Base-by-base conservation (phyloP, 73 alveolate species). In the Durusdinium trenchii region DNA sequence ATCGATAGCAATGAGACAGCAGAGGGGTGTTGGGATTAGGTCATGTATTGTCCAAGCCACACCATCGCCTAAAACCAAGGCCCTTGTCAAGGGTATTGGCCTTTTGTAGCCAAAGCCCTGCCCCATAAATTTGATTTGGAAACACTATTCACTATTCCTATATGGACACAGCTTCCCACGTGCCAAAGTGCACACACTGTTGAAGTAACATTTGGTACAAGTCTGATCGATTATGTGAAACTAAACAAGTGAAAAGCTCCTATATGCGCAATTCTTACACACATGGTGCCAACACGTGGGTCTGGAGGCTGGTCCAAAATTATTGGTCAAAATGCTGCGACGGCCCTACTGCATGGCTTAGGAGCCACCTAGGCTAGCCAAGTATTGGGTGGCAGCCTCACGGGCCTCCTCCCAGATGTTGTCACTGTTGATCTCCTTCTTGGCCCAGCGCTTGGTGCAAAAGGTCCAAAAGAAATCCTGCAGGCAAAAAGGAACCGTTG, bases 401-500 rank as follows among this genome's bases (percentile, higher is more conserved):
- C 16, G 35, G 0, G 51, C 52, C 20, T 32, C 85, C 10, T 12
- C 42, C 0, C 85, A 51, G 51, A 73, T 73, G 85, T 73, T 73
- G 54, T 73, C 85, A 48, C 28, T 28, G 52, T n/a, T 73, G 20
- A 73, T 73, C n/a, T 73, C 85, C 50, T 6, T 73, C 32, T 35
- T 51, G 52, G 26, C 85, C 85, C 85, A 73, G 9, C 26, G 0
- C 1, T 9, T 32, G 0, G 38, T 73, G 85, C 85, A 73, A 51
- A 73, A 73, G 32, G 32, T 73, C 85, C 85, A 73, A 51, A 73
- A 73, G 38, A 5, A 6, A 32, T 73, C 85, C 85, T 73, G 85
- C 35, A 23, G 51, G 51, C 48, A 36, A 51, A n/a, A n/a, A n/a
- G n/a, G n/a, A n/a, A n/a, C n/a, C n/a, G n/a, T n/a, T n/a, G n/a